Evolutionary conservation across 257 asterid species (phyloP).

Genomic region (Coffea canephora): DNA sequence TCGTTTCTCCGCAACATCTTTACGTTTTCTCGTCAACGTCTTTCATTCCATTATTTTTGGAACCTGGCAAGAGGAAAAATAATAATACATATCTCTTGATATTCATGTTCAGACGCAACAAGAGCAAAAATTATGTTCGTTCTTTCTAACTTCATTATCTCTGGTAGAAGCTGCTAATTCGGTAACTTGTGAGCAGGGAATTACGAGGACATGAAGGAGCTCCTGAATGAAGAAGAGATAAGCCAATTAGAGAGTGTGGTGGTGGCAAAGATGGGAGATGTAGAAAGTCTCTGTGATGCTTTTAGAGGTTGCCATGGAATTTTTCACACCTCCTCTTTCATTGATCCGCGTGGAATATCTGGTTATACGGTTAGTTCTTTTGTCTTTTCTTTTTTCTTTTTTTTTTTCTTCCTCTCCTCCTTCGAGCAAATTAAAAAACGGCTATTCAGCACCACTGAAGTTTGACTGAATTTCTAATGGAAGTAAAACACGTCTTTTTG

Average conservation of each 20-base stretch:
- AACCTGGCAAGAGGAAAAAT: too few relatives aligned
- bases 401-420: too few relatives aligned
- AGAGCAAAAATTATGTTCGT: not conserved
- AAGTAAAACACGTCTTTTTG: not conserved
- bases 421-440: too few relatives aligned
- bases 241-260: slow-evolving; percentile 30
- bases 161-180: not conserved
- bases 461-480: not conserved
- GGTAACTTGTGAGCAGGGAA: slow-evolving; percentile 13
- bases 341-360: slow-evolving; percentile 37
- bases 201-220: slow-evolving; percentile 33
- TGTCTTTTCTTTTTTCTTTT: too few relatives aligned
- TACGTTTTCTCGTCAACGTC: too few relatives aligned
- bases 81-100: too few relatives aligned
- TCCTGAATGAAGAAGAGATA: slow-evolving; percentile 31
- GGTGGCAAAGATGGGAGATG: slow-evolving; percentile 28
- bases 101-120: too few relatives aligned
- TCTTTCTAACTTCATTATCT: not conserved
- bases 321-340: slow-evolving; percentile 38
- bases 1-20: too few relatives aligned
- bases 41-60: too few relatives aligned
- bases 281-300: slow-evolving; percentile 28
- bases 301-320: slow-evolving; percentile 35
- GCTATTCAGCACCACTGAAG: not conserved
- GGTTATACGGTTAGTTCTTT: slow-evolving; percentile 30